phyloP scores from a whole-genome alignment of 2,329 filamentous ascomycete species.

The Arthrocladium fulminans region DNA sequence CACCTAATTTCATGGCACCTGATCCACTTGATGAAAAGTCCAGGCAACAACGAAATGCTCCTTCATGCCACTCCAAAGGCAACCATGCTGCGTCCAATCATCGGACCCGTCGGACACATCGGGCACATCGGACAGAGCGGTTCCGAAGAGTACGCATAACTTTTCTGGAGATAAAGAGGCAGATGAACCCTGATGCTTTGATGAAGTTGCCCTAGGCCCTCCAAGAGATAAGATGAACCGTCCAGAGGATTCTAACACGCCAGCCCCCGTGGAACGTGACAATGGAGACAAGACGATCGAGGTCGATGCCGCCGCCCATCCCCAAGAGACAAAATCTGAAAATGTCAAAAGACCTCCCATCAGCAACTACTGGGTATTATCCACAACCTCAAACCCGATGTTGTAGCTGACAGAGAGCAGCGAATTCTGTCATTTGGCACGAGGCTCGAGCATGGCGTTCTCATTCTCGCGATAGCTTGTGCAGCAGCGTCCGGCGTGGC shows the following conservation, averaged over 20 bases:
- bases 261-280: constrained; percentile 2
- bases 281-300: constrained; percentile 2
- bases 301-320: constrained; percentile 8
- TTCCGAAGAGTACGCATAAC: too few species aligned
- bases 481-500: constrained; percentile 12
- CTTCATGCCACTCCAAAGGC: too few species aligned
- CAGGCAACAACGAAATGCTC: background rate
- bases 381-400: background rate
- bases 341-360: constrained; percentile 17
- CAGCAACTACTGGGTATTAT: constrained; percentile 23
- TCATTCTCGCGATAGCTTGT: constrained; percentile 17
- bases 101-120: too few species aligned
- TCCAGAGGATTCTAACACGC: background rate
- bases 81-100: too few species aligned
- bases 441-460: constrained; percentile 13
- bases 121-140: too few species aligned
- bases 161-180: too few species aligned
- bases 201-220: too few species aligned
- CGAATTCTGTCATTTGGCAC: constrained; percentile 23
- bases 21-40: background rate
- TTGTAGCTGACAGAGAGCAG: constrained; percentile 9
- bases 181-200: too few species aligned
- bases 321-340: constrained; percentile 9
- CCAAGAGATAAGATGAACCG: background rate
- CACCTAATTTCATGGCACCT: background rate